Conservation (phyloP, 768 basidiomycete species). For the Dioszegia hungarica region DNA sequence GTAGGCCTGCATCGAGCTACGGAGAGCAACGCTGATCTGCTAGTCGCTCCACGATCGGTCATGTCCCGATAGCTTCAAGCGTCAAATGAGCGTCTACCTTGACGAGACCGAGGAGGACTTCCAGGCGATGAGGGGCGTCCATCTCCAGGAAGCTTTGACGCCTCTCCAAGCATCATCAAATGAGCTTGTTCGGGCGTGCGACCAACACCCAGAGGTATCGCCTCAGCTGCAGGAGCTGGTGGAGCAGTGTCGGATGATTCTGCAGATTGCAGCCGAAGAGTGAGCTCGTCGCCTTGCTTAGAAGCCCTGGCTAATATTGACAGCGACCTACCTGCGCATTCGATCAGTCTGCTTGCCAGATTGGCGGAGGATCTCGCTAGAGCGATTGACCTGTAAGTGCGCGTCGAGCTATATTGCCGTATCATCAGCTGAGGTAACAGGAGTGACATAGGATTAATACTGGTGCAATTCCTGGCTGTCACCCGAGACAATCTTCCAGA, state of each 20-base stretch:
- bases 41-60: conserved; percentile 70
- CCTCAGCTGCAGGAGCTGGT: neutral
- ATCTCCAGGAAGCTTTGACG: conserved; percentile 22
- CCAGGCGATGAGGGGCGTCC: conserved; percentile 66
- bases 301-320: neutral
- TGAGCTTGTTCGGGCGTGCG: neutral
- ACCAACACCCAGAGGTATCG: neutral
- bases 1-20: conserved; percentile 49
- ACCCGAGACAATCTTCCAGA: neutral
- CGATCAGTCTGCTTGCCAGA: neutral
- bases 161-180: conserved; percentile 6
- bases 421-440: neutral
- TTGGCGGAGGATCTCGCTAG: neutral
- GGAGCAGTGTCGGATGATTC: neutral
- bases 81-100: conserved; percentile 71
- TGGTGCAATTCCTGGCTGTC: neutral
- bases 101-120: conserved; percentile 90
- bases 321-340: neutral
- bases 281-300: too few species aligned
- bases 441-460: neutral
- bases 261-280: neutral
- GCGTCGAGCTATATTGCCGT: neutral
- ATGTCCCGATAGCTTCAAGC: conserved; percentile 73
- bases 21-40: neutral
- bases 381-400: conserved; percentile 5